Evolutionary conservation across 2,329 filamentous ascomycete species (phyloP), one percentile per base, ranked within the genome.

Genomic region (Neocucurbitaria cava): DNA sequence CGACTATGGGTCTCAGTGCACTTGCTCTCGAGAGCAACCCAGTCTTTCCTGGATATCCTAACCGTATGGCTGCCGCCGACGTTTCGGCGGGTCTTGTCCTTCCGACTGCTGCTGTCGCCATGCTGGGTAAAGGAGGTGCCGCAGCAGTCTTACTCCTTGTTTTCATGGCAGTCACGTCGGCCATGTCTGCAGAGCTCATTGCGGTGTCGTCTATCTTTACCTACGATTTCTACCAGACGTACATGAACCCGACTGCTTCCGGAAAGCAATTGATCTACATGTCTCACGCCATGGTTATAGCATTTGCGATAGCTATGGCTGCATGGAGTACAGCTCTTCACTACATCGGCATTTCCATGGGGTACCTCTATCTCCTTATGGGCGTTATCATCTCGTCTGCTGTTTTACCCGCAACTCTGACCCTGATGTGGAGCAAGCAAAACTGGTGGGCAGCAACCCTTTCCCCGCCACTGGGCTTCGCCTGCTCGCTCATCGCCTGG

Each of bases 111-210:
- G 90, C 93, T 0, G 90, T 96, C 4, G 91, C 90, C 0, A 77
- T 97, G 8, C 83, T 96, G 6, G 93, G 92, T 1, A 88, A 88
- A 64, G 90, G 91, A 3, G 92, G 92, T 44, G 92, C 92, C 1
- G 85, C 87, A 1, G 90, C 87, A 0, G 92, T 90, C 0, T 82
- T 96, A 1, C 78, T 96, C 10, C 87, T 96, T 60, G 84, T 96
- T 49, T 96, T 96, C 80, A 91, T 96, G 87, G 92, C 93, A 20
- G 92, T 96, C 20, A 96, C 92, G 0, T 91, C 87, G 1, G 90
- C 92, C 0, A 90, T 89, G 59, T 93, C 89, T 1, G 89, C 91
- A 0, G 90, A 96, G 72, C 79, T 96, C 5, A 94, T 96, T 53
- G 91, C 92, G 2, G 91, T 96, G 1, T 94, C 90, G 1, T 92